Percentiles rank a stretch among this genome's conserved stretches.
Evolutionary conservation across 345 rosid genomes (phyloP).

Genomic region (Hirschfeldia incana): DNA sequence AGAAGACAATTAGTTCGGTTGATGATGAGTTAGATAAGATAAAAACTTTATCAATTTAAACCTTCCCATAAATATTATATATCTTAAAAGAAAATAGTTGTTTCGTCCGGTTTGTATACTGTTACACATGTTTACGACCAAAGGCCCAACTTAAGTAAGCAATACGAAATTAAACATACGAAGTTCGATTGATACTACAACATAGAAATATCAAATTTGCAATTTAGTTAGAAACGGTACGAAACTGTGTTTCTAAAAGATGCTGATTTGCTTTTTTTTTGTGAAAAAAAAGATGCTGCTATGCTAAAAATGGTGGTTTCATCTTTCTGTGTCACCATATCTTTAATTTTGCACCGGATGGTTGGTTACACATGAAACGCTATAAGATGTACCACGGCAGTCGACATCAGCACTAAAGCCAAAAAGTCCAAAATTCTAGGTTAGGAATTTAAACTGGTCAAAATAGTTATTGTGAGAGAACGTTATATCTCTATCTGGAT

Average conservation of each 20-base stretch:
- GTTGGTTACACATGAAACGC: neutral
- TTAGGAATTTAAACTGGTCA: neutral
- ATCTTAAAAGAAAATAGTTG: neutral
- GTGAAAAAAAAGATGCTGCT: neutral
- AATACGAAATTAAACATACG: neutral
- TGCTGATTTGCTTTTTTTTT: neutral
- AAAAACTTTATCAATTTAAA: neutral
- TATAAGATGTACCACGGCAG: neutral
- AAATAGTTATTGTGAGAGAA: neutral
- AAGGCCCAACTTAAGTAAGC: neutral
- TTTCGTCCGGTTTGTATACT: neutral
- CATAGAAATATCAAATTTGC: neutral
- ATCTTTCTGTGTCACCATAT: neutral
- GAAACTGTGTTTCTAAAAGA: neutral
- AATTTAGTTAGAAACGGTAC: neutral
- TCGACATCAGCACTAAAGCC: neutral
- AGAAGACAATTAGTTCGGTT: neutral
- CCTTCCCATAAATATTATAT: neutral
- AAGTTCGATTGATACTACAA: neutral
- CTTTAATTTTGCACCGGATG: neutral
- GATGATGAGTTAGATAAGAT: neutral
- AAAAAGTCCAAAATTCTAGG: neutral
- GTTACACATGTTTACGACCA: neutral
- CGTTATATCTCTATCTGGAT: neutral
- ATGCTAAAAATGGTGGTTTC: neutral